A percentile compares a stretch with the other conserved stretches of the same genome.
These are phyloP conservation scores for Fusarium cicatricum DNA, from an alignment of 2,329 filamentous ascomycete genomes.

Conservation along the genomic window DNA sequence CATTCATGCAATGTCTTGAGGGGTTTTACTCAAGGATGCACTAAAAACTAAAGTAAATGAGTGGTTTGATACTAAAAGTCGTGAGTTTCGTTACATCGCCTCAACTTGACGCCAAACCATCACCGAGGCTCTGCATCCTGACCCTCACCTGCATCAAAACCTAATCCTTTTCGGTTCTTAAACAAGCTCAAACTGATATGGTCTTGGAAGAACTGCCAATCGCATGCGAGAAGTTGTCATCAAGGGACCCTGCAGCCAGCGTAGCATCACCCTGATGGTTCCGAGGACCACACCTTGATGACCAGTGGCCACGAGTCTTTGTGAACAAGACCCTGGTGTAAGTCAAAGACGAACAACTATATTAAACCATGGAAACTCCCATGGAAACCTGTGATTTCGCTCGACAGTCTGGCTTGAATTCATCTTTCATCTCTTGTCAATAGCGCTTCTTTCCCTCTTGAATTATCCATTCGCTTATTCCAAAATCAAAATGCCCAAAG, in stretches of 20 bases:
- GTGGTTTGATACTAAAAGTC: too few species aligned
- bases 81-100: not conserved
- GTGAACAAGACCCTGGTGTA: constrained; percentile 3
- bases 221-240: constrained; percentile 14
- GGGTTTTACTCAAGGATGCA: not conserved
- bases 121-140: constrained; percentile 19
- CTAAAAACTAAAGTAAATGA: too few species aligned
- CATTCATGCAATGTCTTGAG: not conserved
- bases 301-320: constrained; percentile 1
- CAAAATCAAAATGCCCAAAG: constrained; percentile 28
- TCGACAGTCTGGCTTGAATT: not conserved
- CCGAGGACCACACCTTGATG: constrained; percentile 30
- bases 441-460: too few species aligned
- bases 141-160: not conserved
- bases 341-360: constrained; percentile 13
- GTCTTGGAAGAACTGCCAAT: constrained; percentile 15
- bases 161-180: constrained; percentile 1
- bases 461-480: not conserved
- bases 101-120: not conserved
- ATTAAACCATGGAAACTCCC: not conserved
- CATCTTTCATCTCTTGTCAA: too few species aligned
- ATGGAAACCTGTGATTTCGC: not conserved
- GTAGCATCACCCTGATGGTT: constrained; percentile 34
- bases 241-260: constrained; percentile 7
- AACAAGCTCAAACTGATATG: not conserved